phyloP scores from a whole-genome alignment of 208 protist species.

The Trichomonas vaginalis region DNA sequence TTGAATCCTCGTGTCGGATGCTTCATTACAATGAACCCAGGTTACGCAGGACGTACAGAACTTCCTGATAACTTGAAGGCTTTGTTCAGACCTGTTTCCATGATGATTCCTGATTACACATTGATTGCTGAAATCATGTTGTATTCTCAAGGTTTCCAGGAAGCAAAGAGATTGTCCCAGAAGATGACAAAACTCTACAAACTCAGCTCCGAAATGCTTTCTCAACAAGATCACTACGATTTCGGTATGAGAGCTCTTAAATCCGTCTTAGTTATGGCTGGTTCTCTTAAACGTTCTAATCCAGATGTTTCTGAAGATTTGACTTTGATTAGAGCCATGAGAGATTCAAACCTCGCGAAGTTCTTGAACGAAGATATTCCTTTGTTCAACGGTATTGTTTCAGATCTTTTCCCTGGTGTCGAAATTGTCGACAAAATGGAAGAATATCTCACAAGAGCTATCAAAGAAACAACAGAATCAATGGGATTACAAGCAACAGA shows the following conservation, averaged over 20 bases:
- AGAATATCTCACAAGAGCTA: conserved; percentile 58
- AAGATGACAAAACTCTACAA: conserved; percentile 95
- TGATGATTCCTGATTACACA: conserved; percentile 90
- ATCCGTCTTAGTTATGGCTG: conserved; percentile 91
- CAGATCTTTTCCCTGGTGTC: conserved; percentile 87
- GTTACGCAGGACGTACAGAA: conserved; percentile 90
- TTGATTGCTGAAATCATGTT: conserved; percentile 91
- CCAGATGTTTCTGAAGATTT: conserved; percentile 80
- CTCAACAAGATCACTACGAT: conserved; percentile 61
- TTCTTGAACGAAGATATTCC: conserved; percentile 89
- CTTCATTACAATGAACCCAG: conserved; percentile 98
- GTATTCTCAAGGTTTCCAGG: conserved; percentile 84
- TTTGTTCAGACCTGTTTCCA: conserved; percentile 82
- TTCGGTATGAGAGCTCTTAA: conserved; percentile 94
- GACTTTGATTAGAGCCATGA: conserved; percentile 49
- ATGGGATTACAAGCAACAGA: conserved; percentile 44
- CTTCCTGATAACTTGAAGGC: conserved; percentile 89
- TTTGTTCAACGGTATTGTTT: conserved; percentile 88
- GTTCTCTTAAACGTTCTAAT: conserved; percentile 78
- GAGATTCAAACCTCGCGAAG: conserved; percentile 78
- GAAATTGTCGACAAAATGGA: conserved; percentile 72
- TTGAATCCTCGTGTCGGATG: conserved; percentile 71
- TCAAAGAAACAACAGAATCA: conserved; percentile 52
- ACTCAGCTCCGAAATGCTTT: conserved; percentile 86
- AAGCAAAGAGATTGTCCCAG: conserved; percentile 69